Evolutionary conservation across 768 basidiomycete species (phyloP), one percentile per base, ranked within the genome.

Genomic region (Fibroporia radiculosa): DNA sequence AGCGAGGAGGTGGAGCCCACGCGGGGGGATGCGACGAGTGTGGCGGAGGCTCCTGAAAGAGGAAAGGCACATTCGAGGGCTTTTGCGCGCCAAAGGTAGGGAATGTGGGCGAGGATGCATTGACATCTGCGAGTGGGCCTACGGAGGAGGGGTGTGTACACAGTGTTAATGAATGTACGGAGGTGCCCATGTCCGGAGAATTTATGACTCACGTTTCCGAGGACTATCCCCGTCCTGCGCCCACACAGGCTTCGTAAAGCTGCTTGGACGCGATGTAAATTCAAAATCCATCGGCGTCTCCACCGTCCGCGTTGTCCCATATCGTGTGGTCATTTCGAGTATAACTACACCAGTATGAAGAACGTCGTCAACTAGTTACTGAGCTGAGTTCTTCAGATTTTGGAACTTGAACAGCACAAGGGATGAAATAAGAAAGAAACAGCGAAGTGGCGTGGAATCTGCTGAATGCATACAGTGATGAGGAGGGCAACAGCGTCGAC

Each of bases 271-370:
- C 52, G 80, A 78, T 7, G 87, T 90, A 68, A 82, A 90, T 60
- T 90, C 79, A 63, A 80, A 92, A 63, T 92, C 88, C 89, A 92
- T 92, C 3, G 89, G 89, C 3, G 82, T 84, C 58, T 90, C 89
- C 20, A 69, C 85, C 11, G 82, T 84, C 54, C 82, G 74, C 10
- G 43, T 44, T 13, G 19, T 31, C 32, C 33, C 38, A 4, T 22
- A 11, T 18, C 28, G 33, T 25, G 38, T 6, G 18, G 42, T 19
- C 42, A 44, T 44, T 25, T n/a, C 33, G 18, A 10, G 13, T 7
- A 35, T 7, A 6, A 8, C n/a, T n/a, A n/a, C n/a, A n/a, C n/a
- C n/a, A n/a, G n/a, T n/a, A n/a, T n/a, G n/a, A n/a, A n/a, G n/a
- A n/a, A n/a, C n/a, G n/a, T n/a, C n/a, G n/a, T n/a, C n/a, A n/a